Conservation (phyloP, 1,284 basidiomycete species). For the Pyrrhoderma noxium region DNA sequence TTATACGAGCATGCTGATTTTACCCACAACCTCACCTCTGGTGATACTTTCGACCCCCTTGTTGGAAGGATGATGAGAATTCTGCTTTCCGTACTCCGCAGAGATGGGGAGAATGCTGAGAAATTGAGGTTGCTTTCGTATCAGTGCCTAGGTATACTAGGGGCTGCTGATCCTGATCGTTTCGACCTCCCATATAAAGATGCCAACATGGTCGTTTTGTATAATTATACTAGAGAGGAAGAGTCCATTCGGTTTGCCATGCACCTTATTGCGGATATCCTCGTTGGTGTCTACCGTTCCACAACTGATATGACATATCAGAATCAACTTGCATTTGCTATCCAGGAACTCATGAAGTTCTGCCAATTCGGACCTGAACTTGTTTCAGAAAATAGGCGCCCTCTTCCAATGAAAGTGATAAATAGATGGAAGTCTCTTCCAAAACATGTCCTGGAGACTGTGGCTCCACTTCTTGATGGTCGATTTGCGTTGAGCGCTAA, state of each 20-base stretch:
- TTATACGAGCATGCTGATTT: slow-evolving; percentile 43
- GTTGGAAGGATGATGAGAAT: slow-evolving; percentile 66
- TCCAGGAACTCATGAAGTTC: slow-evolving; percentile 87
- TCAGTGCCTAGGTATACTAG: slow-evolving; percentile 90
- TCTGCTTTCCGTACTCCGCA: slow-evolving; percentile 65
- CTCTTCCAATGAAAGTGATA: slow-evolving; percentile 56
- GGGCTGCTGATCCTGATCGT: slow-evolving; percentile 94
- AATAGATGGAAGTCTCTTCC: slow-evolving; percentile 75
- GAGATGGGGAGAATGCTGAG: slow-evolving; percentile 75
- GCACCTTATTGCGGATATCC: slow-evolving; percentile 79
- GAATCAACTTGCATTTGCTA: slow-evolving; percentile 81
- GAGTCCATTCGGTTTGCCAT: slow-evolving; percentile 81
- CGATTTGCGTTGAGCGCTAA: slow-evolving; percentile 48
- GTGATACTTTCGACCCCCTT: slow-evolving; percentile 80
- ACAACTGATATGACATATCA: slow-evolving; percentile 95
- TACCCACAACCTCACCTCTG: slow-evolving; percentile 58
- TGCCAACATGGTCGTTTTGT: slow-evolving; percentile 64
- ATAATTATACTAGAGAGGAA: slow-evolving; percentile 77
- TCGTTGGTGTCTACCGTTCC: slow-evolving; percentile 89
- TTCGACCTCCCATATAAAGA: slow-evolving; percentile 65
- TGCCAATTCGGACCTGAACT: slow-evolving; percentile 80
- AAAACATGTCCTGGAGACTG: slow-evolving; percentile 81
- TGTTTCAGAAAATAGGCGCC: slow-evolving; percentile 36
- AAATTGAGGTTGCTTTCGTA: slow-evolving; percentile 65
- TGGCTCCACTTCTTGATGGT: slow-evolving; percentile 81